Conservation (phyloP, 148 eudicot genomes). For the Camellia sinensis region DNA sequence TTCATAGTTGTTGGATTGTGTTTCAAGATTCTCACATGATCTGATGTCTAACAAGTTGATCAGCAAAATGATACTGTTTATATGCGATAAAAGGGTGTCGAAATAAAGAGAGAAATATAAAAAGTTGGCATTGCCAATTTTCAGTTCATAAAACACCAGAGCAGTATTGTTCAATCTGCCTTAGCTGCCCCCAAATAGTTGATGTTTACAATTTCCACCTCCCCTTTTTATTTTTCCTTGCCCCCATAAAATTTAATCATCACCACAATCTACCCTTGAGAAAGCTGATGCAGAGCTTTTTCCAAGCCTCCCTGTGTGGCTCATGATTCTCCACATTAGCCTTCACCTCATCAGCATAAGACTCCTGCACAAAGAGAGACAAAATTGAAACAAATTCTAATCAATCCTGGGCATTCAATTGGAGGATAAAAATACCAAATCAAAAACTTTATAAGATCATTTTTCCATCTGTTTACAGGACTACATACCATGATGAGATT, state of each 20-base stretch:
- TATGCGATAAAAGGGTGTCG: no score
- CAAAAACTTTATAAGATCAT: no score
- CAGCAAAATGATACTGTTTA: no score
- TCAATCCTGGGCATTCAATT: background rate
- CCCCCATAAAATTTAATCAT: background rate
- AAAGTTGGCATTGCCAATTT: background rate
- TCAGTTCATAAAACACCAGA: background rate
- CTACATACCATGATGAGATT: constrained; percentile 45
- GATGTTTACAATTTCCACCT: constrained; percentile 4
- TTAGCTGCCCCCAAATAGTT: background rate
- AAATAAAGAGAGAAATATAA: no score
- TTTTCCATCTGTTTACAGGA: background rate
- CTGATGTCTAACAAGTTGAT: no score
- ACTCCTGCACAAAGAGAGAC: constrained; percentile 36
- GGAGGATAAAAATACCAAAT: no score
- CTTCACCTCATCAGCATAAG: constrained; percentile 53
- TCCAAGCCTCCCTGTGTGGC: constrained; percentile 81
- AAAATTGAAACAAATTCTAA: background rate
- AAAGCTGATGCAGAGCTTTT: constrained; percentile 61
- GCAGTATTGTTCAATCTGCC: background rate
- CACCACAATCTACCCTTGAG: constrained; percentile 58
- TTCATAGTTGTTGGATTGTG: no score
- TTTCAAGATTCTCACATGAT: no score
- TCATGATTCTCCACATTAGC: constrained; percentile 41
- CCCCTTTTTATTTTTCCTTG: background rate